phyloP scores from a whole-genome alignment of 441 rosid species.

The Dalechampia spathulata region DNA sequence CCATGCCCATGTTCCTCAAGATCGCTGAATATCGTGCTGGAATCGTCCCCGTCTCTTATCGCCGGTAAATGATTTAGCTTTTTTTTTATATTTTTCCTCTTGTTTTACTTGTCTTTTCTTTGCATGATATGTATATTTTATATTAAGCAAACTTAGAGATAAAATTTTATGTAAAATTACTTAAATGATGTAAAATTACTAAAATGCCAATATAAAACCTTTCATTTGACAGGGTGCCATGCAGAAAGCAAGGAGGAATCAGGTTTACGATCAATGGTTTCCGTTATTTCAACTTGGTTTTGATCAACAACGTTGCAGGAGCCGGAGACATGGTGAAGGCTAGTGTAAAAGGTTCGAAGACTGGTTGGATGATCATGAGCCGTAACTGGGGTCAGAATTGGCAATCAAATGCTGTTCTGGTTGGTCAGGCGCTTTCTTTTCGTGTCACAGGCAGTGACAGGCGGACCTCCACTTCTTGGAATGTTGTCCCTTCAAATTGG shows the following conservation, averaged over 20 bases:
- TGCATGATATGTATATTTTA: too few relatives aligned
- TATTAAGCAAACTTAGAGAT: too few relatives aligned
- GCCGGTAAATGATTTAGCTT: conserved; percentile 36
- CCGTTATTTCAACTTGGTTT: conserved; percentile 44
- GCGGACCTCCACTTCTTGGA: conserved; percentile 49
- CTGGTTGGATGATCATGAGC: conserved; percentile 46
- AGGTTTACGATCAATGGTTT: conserved; percentile 47
- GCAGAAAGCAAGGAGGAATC: conserved; percentile 41
- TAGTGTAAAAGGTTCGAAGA: conserved; percentile 34
- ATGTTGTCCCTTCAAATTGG: conserved; percentile 42
- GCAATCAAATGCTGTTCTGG: conserved; percentile 39
- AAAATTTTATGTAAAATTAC: too few relatives aligned
- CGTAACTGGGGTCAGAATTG: conserved; percentile 61
- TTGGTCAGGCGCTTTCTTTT: conserved; percentile 47
- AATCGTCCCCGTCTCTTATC: conserved; percentile 75
- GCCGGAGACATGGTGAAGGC: conserved; percentile 44
- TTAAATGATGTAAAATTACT: too few relatives aligned
- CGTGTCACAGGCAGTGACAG: conserved; percentile 44
- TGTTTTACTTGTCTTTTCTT: not conserved
- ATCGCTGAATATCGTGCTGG: conserved; percentile 83
- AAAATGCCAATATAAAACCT: not conserved
- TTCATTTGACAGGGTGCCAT: conserved; percentile 29
- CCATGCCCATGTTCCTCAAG: conserved; percentile 87
- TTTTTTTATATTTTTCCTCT: not conserved
- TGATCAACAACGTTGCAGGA: conserved; percentile 53